Percentiles rank a stretch among this genome's conserved stretches.
phyloP scores from a whole-genome alignment of 768 basidiomycete genomes.

The Hygrophorus russula region DNA sequence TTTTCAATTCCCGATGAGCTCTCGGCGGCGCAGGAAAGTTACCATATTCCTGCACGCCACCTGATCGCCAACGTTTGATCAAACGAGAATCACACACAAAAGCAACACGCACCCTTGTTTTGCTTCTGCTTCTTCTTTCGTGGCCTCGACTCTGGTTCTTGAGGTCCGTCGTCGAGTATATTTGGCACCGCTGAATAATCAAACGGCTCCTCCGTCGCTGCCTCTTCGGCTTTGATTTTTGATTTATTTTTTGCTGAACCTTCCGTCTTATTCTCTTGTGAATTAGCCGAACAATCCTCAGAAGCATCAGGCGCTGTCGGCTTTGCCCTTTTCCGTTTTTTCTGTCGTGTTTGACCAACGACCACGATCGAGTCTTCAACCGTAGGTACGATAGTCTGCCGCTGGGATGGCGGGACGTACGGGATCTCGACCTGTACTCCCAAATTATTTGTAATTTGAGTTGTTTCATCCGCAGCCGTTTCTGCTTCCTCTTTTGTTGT shows the following conservation, averaged over 20 bases:
- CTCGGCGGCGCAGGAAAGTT: conserved; percentile 58
- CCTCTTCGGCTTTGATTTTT: conserved; percentile 12
- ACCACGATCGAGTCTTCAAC: conserved; percentile 60
- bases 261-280: conserved; percentile 10
- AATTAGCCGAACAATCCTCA: conserved; percentile 10
- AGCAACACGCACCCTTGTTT: conserved; percentile 18
- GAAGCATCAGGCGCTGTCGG: conserved; percentile 7
- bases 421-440: conserved; percentile 50
- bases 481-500: not conserved
- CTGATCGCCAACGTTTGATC: conserved; percentile 13
- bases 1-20: conserved; percentile 52
- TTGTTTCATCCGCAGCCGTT: conserved; percentile 13
- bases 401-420: conserved; percentile 60
- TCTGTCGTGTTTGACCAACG: conserved; percentile 52
- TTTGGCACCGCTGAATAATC: conserved; percentile 64
- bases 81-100: not conserved
- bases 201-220: conserved; percentile 33
- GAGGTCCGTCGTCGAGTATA: conserved; percentile 50
- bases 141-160: conserved; percentile 18
- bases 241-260: conserved; percentile 11
- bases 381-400: conserved; percentile 21
- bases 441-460: conserved; percentile 3
- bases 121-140: conserved; percentile 43
- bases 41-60: conserved; percentile 31
- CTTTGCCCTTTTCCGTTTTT: conserved; percentile 53